Percentiles rank a stretch among this genome's conserved stretches.
Conservation (phyloP, 2,329 filamentous ascomycete genomes). For the Ascochyta rabiei region DNA sequence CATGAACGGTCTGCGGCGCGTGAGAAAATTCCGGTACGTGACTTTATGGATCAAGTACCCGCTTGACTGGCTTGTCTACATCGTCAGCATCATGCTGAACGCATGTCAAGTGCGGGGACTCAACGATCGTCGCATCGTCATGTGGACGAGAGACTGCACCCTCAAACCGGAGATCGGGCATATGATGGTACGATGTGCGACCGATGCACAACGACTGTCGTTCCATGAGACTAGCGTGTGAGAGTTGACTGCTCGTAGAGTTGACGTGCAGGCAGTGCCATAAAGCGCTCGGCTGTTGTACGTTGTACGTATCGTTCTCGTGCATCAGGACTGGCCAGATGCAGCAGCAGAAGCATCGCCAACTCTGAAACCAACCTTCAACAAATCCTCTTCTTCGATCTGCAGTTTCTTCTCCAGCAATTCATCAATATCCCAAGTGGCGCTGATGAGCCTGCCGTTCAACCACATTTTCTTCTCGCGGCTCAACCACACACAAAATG, state of each 20-base stretch:
- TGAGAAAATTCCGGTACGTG: conserved; percentile 26
- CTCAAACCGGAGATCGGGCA: background rate
- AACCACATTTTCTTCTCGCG: conserved; percentile 40
- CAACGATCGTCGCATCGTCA: background rate
- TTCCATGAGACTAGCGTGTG: conserved; percentile 1
- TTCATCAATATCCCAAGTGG: conserved; percentile 42
- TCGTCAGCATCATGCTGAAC: conserved; percentile 16
- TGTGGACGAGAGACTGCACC: background rate
- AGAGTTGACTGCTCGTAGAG: background rate
- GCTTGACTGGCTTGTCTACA: conserved; percentile 10
- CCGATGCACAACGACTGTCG: conserved; percentile 11
- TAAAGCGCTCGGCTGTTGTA: background rate
- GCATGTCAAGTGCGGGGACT: conserved; percentile 9
- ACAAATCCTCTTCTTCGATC: conserved; percentile 32
- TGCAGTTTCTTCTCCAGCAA: conserved; percentile 26
- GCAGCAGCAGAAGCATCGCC: conserved; percentile 4
- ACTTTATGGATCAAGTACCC: conserved; percentile 25
- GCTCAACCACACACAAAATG: conserved; percentile 43
- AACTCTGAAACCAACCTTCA: conserved; percentile 37
- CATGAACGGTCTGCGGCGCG: conserved; percentile 24
- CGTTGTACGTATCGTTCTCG: background rate
- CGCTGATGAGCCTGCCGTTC: conserved; percentile 35
- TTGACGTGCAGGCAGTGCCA: background rate
- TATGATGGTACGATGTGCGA: background rate
- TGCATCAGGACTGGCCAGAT: background rate